Evolutionary conservation across 257 asterid species (phyloP), one percentile per base, ranked within the genome.

Genomic region (Ehretia macrophylla): DNA sequence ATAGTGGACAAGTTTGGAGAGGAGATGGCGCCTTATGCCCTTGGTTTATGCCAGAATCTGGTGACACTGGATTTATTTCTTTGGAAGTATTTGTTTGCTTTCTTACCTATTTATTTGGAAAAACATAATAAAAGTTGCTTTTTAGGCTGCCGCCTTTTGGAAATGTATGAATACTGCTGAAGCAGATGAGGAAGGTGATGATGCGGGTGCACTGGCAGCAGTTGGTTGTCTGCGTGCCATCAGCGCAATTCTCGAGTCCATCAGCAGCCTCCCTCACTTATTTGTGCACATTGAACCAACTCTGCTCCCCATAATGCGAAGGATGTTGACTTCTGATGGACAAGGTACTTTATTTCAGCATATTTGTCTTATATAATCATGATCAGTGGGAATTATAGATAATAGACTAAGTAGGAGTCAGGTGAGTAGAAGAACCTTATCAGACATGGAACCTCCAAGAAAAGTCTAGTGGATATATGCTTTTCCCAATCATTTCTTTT

Each of bases 221-320:
- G 99, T 93, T 72, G 99, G 99, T 54, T 93, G 99, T 75, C 79
- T 93, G 80, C 93, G 99, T 64, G 99, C 99, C 75, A 87, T 93
- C 64, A 89, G 99, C 81, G 89, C 99, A 59, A 89, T 93, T 63
- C 99, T 93, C 23, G 99, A 93, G 83, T 93, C 99, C 20, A 75
- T 93, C 64, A 93, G 83, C 83, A 78, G 95, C 54, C 95, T 93
- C 42, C 97, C 99, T 23, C 82, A 85, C 51, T 95, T 93, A 64
- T 93, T 89, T 76, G 85, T 71, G 21, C 95, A 76, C 51, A 80
- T 93, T 66, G 99, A 93, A 72, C 97, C 97, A 51, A 87, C 87
- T 16, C 73, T 93, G 47, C 81, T 93, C 73, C 97, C 97, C 21
- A 93, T 93, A 67, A 93, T 93, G 97, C 85, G 87, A 40, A 82